A percentile compares a stretch with the other conserved stretches of the same genome.
These are phyloP conservation scores for Lasiodiplodia sp. DNA, from an alignment of 2,329 filamentous ascomycete species.

Conservation along the genomic window DNA sequence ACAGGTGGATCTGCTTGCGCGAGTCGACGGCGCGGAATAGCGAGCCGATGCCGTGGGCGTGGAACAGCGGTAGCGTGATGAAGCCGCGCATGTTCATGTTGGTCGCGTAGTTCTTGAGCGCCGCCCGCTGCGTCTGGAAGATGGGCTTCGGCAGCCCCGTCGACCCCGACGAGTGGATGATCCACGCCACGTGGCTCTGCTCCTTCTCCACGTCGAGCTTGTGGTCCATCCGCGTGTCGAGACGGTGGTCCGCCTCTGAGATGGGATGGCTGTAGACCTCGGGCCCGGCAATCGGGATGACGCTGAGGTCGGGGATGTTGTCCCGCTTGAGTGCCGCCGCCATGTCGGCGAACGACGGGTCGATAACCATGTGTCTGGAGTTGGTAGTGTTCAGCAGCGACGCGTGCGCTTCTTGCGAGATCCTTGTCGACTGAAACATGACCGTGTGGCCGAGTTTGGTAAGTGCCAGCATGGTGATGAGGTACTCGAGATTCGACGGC, in stretches of 20 bases:
- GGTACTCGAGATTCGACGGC: conserved; percentile 62
- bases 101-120: conserved; percentile 27
- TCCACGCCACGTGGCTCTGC: conserved; percentile 46
- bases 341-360: conserved; percentile 36
- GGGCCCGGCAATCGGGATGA: conserved; percentile 39
- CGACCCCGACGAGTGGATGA: conserved; percentile 62
- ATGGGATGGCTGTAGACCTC: conserved; percentile 28
- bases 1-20: conserved; percentile 23
- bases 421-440: conserved; percentile 62
- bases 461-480: conserved; percentile 62
- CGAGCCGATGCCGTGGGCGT: conserved; percentile 25
- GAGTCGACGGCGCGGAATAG: conserved; percentile 23
- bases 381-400: conserved; percentile 46
- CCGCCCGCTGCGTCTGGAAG: conserved; percentile 58
- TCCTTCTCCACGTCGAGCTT: conserved; percentile 40
- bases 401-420: conserved; percentile 59
- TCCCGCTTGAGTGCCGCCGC: conserved; percentile 42
- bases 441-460: conserved; percentile 63
- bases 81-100: conserved; percentile 26
- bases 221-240: conserved; percentile 38
- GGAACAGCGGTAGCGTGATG: conserved; percentile 28
- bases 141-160: conserved; percentile 71
- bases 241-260: conserved; percentile 19
- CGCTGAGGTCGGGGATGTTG: conserved; percentile 34
- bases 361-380: conserved; percentile 37